Percentiles rank a stretch among this genome's conserved stretches.
Conservation (phyloP, 2,329 filamentous ascomycete genomes). For the Arthrobotrys megalospora region DNA sequence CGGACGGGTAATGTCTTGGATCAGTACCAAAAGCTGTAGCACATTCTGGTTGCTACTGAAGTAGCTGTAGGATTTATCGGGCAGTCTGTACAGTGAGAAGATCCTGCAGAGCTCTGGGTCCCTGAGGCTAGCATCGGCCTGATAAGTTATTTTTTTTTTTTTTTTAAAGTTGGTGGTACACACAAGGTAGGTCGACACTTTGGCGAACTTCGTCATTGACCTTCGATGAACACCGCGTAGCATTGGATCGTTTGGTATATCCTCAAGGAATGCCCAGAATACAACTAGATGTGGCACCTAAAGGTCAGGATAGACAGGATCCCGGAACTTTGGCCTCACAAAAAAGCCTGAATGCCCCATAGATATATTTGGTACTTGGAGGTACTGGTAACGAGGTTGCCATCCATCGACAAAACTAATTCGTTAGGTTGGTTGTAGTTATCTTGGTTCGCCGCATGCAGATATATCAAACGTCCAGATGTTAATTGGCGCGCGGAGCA, state of each 20-base stretch:
- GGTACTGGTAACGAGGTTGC: neutral
- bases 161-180: neutral
- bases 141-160: neutral
- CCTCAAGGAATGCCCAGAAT: neutral
- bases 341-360: neutral
- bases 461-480: conserved; percentile 2
- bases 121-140: conserved; percentile 12
- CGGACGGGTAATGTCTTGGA: conserved; percentile 24
- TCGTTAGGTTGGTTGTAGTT: neutral
- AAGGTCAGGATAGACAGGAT: conserved; percentile 4
- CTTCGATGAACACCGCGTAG: neutral
- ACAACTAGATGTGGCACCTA: neutral
- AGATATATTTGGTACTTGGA: neutral
- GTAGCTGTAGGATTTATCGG: neutral
- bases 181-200: neutral
- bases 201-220: neutral
- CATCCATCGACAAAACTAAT: neutral
- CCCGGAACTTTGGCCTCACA: conserved; percentile 11
- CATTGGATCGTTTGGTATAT: neutral
- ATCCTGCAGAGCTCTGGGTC: neutral
- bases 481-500: conserved; percentile 18
- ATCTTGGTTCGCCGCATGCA: conserved; percentile 12
- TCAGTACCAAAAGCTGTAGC: neutral
- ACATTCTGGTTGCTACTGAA: neutral
- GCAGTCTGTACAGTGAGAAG: neutral